Evolutionary conservation across 2,329 filamentous ascomycete species (phyloP), one percentile per base, ranked within the genome.

Genomic region (Salinomyces thailandicus): DNA sequence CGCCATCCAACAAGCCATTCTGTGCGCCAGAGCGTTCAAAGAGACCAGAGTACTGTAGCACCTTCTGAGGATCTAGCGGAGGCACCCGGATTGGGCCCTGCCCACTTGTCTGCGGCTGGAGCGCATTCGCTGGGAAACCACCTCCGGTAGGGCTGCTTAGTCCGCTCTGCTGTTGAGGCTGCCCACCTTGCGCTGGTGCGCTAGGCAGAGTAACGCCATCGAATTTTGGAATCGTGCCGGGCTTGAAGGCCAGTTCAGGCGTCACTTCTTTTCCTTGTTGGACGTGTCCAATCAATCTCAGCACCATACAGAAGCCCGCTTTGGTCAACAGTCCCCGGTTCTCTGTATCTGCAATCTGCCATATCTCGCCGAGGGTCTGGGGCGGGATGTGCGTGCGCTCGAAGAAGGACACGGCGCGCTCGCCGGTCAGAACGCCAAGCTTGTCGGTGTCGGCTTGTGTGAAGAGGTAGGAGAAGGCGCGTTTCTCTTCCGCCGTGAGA

Each of bases 321-420:
- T 86, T 86, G 20, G 87, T 95, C 49, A 98, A 69, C 49, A 96
- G 82, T 35, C 91, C 91, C 47, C 87, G 78, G 67, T 98, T 98
- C 67, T 96, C 89, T 48, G 77, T 86, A 66, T 98, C 91, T 50
- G 91, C 89, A 60, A 98, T 91, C 66, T 96, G 89, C 91, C 91
- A 98, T 72, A 98, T 96, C 83, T 93, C 80, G 62, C 89, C 91
- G 41, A 98, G 72, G 33, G 91, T 72, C 44, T 84, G 78, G 36
- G 87, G 85, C 43, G 89, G 78, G 33, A 98, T 71, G 50, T 83
- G 80, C 31, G 91, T 96, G 70, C 91, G 91, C 63, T 96, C 87
- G 58, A 98, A 98, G 69, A 98, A 96, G 60, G 86, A 85, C 60
- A 98, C 87, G 41, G 91, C 91, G 43, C 93, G 75, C 63, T 98